Percentiles rank a stretch among this genome's conserved stretches.
phyloP scores from a whole-genome alignment of 495 filamentous ascomycete species.

The Sordaria brevicollis region DNA sequence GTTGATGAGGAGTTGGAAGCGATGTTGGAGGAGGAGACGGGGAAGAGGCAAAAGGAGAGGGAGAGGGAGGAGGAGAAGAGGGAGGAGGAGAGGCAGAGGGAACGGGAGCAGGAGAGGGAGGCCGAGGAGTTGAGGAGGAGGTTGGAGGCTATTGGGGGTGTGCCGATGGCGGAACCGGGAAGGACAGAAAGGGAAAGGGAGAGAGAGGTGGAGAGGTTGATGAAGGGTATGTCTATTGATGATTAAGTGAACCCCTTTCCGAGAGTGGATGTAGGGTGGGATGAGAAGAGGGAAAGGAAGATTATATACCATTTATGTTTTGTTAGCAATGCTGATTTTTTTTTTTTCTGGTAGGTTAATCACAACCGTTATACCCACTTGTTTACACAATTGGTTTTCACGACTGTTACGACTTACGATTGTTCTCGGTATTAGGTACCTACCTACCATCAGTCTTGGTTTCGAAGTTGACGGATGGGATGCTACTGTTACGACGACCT shows the following conservation, averaged over 20 bases:
- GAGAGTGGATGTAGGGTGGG: too few relatives aligned
- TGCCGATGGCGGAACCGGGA: constrained; percentile 12
- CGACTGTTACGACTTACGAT: neutral
- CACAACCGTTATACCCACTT: neutral
- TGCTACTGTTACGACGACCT: too few relatives aligned
- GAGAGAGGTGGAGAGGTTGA: constrained; percentile 1
- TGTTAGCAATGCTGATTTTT: neutral
- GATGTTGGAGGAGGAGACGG: constrained; percentile 56
- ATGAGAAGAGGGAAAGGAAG: neutral
- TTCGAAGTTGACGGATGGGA: too few relatives aligned
- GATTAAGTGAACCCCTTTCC: neutral
- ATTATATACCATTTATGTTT: neutral
- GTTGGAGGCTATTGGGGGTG: constrained; percentile 30
- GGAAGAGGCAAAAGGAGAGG: constrained; percentile 37
- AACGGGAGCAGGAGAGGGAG: constrained; percentile 19
- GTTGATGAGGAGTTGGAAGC: constrained; percentile 82
- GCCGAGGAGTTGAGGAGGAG: constrained; percentile 24
- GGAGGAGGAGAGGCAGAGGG: constrained; percentile 10
- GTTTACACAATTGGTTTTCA: neutral
- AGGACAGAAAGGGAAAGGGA: constrained; percentile 7
- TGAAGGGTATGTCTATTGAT: neutral
- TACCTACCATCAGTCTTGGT: too few relatives aligned
- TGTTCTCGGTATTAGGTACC: too few relatives aligned
- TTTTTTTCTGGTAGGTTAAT: neutral
- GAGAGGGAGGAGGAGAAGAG: constrained; percentile 11